Base-by-base conservation (phyloP, 2,329 filamentous ascomycete genomes). In the Myriosclerotinia duriaeana region DNA sequence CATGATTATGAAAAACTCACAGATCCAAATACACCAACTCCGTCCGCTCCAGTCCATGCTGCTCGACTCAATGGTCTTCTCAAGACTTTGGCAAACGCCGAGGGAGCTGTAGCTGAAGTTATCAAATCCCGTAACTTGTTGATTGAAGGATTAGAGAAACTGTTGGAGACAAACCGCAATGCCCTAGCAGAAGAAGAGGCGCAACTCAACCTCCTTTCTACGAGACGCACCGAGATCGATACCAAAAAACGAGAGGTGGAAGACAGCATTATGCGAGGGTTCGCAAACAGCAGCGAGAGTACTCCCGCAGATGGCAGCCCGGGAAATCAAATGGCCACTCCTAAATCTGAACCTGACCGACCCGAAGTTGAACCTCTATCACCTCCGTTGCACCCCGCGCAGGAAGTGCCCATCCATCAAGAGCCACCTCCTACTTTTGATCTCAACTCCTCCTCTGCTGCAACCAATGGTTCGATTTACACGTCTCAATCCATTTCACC, bases 41-140 rank as follows among this genome's bases (percentile, higher is more conserved):
- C 94, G 0, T 90, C 92, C 0, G 89, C 93, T 0, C 93, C 95
- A 1, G 93, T 99, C 26, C 92, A 96, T 75, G 95, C 95, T 2
- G 94, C 94, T 17, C 89, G 92, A 38, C 85, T 99, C 11, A 93
- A 91, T 71, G 90, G 92, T 3, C 83, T 99, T n/a, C 84, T 98
- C 64, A 97, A 95, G 80, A 90, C 88, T 8, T 84, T 99, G 22
- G 92, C 92, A 26, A 91, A 87, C 70, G 95, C 95, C 4, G 93
- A 99, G 78, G 91, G 87, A 65, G 93, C 94, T 0, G 90, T 98
- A 1, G 89, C 91, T 2, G 92, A 97, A 73, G 92, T 90, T 71
- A 92, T 99, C 76, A 93, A 94, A 76, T 92, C 93, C 2, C 88
- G 95, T 17, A 86, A 87, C 71, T 85, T 87, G 12, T 83, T 99